These are phyloP conservation scores for Fistulina hepatica DNA, from an alignment of 1,284 basidiomycete genomes.

Conservation along the genomic window DNA sequence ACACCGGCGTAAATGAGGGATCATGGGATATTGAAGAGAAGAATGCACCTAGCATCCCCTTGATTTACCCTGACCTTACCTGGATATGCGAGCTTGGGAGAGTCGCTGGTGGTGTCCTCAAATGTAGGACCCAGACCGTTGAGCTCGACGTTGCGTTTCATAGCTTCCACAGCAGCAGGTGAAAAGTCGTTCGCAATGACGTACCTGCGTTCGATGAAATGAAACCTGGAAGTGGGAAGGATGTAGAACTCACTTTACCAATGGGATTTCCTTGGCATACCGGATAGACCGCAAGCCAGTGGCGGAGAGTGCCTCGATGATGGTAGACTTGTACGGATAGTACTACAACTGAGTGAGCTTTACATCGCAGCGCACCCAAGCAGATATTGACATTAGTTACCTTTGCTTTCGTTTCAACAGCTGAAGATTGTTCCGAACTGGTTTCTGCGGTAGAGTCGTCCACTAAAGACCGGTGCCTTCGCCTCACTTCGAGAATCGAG, in stretches of 20 bases:
- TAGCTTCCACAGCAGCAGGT: constrained; percentile 73
- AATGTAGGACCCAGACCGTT: constrained; percentile 60
- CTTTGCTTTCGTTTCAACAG: too few relatives aligned
- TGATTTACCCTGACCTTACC: constrained; percentile 77
- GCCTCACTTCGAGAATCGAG: too few relatives aligned
- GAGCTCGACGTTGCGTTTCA: constrained; percentile 81
- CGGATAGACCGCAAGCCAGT: constrained; percentile 94
- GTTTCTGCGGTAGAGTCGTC: too few relatives aligned
- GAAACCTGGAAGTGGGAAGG: constrained; percentile 4
- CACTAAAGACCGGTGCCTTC: too few relatives aligned
- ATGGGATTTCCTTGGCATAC: constrained; percentile 95
- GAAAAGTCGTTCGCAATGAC: constrained; percentile 94
- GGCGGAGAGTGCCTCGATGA: constrained; percentile 93
- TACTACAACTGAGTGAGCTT: constrained; percentile 25
- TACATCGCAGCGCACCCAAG: too few relatives aligned
- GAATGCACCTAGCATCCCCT: constrained; percentile 81
- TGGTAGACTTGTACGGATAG: constrained; percentile 58
- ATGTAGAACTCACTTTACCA: constrained; percentile 53
- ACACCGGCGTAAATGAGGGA: constrained; percentile 5
- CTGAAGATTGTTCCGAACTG: too few relatives aligned
- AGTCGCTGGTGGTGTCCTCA: constrained; percentile 12
- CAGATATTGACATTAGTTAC: too few relatives aligned
- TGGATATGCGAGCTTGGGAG: constrained; percentile 13
- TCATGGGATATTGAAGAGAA: background rate
- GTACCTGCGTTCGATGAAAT: constrained; percentile 36